Percentiles rank a stretch among this genome's conserved stretches.
Conservation (phyloP, 257 asterid species). For the Penstemon newberryi region DNA sequence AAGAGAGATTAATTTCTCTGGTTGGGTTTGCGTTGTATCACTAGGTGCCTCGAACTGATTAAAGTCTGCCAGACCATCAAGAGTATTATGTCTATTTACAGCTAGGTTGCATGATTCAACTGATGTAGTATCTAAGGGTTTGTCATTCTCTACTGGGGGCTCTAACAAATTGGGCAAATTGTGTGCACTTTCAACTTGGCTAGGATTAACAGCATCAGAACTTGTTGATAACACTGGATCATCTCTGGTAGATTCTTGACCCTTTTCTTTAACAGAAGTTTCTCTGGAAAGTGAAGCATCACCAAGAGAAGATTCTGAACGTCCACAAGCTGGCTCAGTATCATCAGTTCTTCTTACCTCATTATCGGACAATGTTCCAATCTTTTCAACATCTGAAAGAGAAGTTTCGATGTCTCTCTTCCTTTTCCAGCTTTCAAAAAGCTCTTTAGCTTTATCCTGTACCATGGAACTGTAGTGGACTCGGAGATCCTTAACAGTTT, state of each 20-base stretch:
- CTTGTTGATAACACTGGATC: slow-evolving; percentile 36
- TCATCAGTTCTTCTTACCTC: slow-evolving; percentile 26
- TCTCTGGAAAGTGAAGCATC: slow-evolving; percentile 28
- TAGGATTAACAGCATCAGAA: slow-evolving; percentile 33
- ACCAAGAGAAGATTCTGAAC: slow-evolving; percentile 33
- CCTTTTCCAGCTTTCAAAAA: slow-evolving; percentile 53
- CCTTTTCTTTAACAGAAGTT: slow-evolving; percentile 32
- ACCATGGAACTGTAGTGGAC: slow-evolving; percentile 51
- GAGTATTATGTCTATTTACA: slow-evolving; percentile 32
- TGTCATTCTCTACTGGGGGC: slow-evolving; percentile 24
- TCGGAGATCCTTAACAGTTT: slow-evolving; percentile 47
- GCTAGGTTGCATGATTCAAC: slow-evolving; percentile 35
- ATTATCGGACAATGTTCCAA: slow-evolving; percentile 31
- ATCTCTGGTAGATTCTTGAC: slow-evolving; percentile 31
- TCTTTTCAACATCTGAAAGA: slow-evolving; percentile 28
- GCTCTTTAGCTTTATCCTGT: slow-evolving; percentile 47
- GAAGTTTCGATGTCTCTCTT: slow-evolving; percentile 32
- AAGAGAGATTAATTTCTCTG: slow-evolving; percentile 37
- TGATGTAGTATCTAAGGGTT: slow-evolving; percentile 20
- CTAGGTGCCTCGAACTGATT: slow-evolving; percentile 29
- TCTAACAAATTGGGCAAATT: slow-evolving; percentile 23
- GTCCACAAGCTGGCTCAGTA: slow-evolving; percentile 25
- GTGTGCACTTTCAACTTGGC: slow-evolving; percentile 25
- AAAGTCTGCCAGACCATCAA: slow-evolving; percentile 24
- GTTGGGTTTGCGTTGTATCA: slow-evolving; percentile 21